A percentile compares a stretch with the other conserved stretches of the same genome.
phyloP scores from a whole-genome alignment of 495 filamentous ascomycete species.

The Elasticomyces elasticus region DNA sequence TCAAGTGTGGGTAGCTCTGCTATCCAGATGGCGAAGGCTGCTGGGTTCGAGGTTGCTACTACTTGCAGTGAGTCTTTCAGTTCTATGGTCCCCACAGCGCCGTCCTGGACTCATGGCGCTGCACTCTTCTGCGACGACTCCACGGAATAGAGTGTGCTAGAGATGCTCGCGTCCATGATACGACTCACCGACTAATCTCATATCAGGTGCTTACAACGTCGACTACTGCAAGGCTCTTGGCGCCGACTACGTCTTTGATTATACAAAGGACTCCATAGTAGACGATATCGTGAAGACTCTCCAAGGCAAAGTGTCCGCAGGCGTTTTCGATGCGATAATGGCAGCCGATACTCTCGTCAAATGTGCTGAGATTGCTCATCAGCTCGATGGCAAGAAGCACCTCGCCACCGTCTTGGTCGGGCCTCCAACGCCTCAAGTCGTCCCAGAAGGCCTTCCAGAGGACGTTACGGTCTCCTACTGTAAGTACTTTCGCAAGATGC shows the following conservation, averaged over 20 bases:
- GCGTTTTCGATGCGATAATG: constrained; percentile 13
- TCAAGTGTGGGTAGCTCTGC: constrained; percentile 24
- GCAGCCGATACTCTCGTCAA: constrained; percentile 3
- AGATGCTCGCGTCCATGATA: no score
- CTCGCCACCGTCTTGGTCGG: constrained; percentile 11
- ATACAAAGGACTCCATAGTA: constrained; percentile 10
- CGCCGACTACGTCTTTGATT: constrained; percentile 22
- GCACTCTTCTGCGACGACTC: no score
- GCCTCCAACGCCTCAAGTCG: background rate
- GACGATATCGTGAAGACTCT: constrained; percentile 19
- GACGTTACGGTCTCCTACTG: constrained; percentile 8
- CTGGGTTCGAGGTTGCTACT: constrained; percentile 24
- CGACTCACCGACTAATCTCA: no score
- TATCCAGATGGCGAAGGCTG: constrained; percentile 23
- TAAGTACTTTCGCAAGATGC: constrained; percentile 1
- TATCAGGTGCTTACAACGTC: constrained; percentile 19
- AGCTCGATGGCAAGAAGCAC: constrained; percentile 22
- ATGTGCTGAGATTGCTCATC: constrained; percentile 7
- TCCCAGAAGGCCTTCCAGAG: constrained; percentile 4
- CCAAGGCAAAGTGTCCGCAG: constrained; percentile 18
- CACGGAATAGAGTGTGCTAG: no score
- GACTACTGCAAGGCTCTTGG: constrained; percentile 16
- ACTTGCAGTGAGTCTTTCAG: constrained; percentile 16
- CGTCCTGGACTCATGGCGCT: no score
- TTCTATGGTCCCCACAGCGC: no score